Base-by-base conservation (phyloP, 805 yeast genomes). In the Candida fluviatilis region DNA sequence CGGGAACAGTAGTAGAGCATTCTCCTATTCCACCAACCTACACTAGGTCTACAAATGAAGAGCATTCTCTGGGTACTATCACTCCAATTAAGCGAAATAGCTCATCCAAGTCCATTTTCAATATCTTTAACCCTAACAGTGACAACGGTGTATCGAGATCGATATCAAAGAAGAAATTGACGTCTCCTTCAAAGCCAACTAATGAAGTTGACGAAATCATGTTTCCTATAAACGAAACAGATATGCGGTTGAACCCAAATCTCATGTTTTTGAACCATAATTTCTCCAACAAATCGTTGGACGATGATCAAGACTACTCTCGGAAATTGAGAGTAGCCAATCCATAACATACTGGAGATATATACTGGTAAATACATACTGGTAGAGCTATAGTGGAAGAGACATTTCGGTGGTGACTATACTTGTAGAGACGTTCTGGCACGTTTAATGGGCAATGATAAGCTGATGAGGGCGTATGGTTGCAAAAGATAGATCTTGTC, bases 141-240 rank as follows among this genome's bases (percentile, higher is more conserved):
- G 44, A 38, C 4, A 47, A 47, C 17, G 52, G 52, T 2, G 36
- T 62, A 29, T 49, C 54, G 25, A 48, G 70, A 18, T 57, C 57
- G 27, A 48, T 50, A 23, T 57, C 65, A 21, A 54, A 56, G 38
- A 64, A 63, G 51, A 57, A 55, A 32, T 47, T 60, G 18, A 50
- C 37, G 25, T 18, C 39, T 13, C 21, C 31, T 4, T 19, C 18
- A 2, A 36, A 28, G 27, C 31, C 34, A 3, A 31, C 30, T 30
- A 27, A 34, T 17, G 45, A 42, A n/a, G 40, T 39, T 32, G 47
- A 48, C 8, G 47, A 39, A 18, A 47, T 53, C 17, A 62, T 64
- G 67, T 54, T 61, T 40, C 68, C 70, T 10, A 64, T 64, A 12
- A 50, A 54, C 11, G 64, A 58, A 30, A 36, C 54, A 23, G 64